Base-by-base conservation (phyloP, 2,329 filamentous ascomycete species). In the Stenocarpella maydis region DNA sequence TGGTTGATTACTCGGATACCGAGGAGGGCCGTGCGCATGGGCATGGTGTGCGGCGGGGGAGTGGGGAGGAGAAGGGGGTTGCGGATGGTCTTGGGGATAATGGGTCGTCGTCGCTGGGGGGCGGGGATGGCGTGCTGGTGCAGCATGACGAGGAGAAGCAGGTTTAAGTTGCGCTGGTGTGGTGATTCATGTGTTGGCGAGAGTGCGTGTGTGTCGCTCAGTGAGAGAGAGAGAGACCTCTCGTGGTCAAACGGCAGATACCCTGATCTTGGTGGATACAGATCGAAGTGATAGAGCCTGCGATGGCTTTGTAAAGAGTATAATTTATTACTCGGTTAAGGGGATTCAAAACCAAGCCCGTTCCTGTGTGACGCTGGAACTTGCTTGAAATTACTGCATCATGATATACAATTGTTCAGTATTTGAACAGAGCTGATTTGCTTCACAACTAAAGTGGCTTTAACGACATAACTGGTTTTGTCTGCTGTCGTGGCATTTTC, bases 1-100 rank as follows among this genome's bases (percentile, higher is more conserved):
- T 90, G 52, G 83, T 87, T 49, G 74, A 80, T 3, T 79, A 82
- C 49, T 79, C 82, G 71, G 76, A 81, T 67, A 78, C 76, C 7
- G 76, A 78, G 69, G 73, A 71, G 60, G 71, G 74, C 10, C 67
- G 50, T 1, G 39, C 34, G 0, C 67, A 69, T 9, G 45, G 49
- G 0, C 70, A 68, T 17, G 63, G 52, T 3, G 28, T 49, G 3
- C 34, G 15, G 2, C 28, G 43, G 28, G n/a, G 17, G 10, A 63
- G 64, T 21, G 68, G 61, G 6, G 47, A 58, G 45, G 60, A 69
- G 34, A 67, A 70, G 68, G 52, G 21, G n/a, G n/a, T n/a, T 3
- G 34, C 4, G n/a, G 8, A 10, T 31, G 10, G 41, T 3, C 41
- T 37, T 14, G 41, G 43, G 21, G 52, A 67, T 4, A 49, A 19